Evolutionary conservation across 148 eudicot species (phyloP), one percentile per base, ranked within the genome.

Genomic region (Cornus kousa): DNA sequence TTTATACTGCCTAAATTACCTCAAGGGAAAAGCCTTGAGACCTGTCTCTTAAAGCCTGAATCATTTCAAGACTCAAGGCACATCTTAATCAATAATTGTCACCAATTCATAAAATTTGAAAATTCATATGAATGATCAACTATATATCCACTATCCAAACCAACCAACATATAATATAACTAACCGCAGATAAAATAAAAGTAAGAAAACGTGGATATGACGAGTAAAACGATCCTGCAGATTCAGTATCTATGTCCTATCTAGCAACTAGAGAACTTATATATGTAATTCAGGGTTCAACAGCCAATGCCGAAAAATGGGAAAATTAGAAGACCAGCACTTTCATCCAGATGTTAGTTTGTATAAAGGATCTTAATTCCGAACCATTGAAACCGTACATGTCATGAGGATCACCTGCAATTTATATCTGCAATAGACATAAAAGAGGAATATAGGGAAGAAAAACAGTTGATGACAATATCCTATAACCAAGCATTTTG

Each of bases 11-110:
- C 74, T 57, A 24, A 79, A 11, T 73, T 74, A 70, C 83, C 81
- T 73, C 24, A 22, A 23, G 13, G 48, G 19, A 71, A 48, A 35
- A 70, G 39, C 53, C 57, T 20, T 20, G 43, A 35, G 37, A 78
- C 80, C 77, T 20, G 81, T 68, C 86, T 83, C 75, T 80, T 62
- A 66, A 19, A 77, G 48, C 46, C 23, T 60, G 28, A 19, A 72
- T 72, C 37, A 33, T 68, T 65, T 71, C 70, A 48, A 55, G 17
- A 37, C 77, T 70, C 35, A 79, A 72, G 50, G 50, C 28, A 70
- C 82, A 22, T 73, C 79, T 74, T 78, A 80, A 48, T 55, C 73
- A 72, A 72, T 28, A 80, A 35, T 68, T 55, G 57, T 57, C 35
- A 66, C 64, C 67, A 46, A 6, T 75, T 32, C 19, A 32, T 7